A percentile compares a stretch with the other conserved stretches of the same genome.
phyloP scores from a whole-genome alignment of 2,329 filamentous ascomycete genomes.

The Ophiocordyceps polyrhachis-furcata region DNA sequence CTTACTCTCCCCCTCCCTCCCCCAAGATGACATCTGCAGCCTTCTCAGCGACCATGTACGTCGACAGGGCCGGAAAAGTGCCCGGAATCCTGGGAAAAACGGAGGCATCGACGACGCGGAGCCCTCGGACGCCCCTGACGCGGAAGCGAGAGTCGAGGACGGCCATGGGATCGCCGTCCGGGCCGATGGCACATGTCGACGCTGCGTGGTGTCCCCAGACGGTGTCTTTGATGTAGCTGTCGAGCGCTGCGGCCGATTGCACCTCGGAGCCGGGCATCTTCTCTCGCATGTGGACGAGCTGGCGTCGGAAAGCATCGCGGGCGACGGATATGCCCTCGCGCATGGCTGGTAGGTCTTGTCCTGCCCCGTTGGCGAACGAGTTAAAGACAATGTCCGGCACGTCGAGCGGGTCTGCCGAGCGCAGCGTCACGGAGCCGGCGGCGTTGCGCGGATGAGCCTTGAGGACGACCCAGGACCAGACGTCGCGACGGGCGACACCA shows the following conservation, averaged over 20 bases:
- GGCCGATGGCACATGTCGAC: slow-evolving; percentile 35
- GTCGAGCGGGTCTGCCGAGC: slow-evolving; percentile 42
- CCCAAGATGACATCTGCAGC: slow-evolving; percentile 15
- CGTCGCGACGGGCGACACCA: slow-evolving; percentile 11
- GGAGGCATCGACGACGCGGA: slow-evolving; percentile 40
- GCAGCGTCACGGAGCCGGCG: slow-evolving; percentile 42
- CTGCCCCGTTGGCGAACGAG: slow-evolving; percentile 31
- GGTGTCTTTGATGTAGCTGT: slow-evolving; percentile 25
- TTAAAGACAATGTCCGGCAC: slow-evolving; percentile 44
- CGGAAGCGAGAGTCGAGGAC: slow-evolving; percentile 35
- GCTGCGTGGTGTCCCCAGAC: slow-evolving; percentile 40
- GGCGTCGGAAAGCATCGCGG: slow-evolving; percentile 19
- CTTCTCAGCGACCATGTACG: slow-evolving; percentile 39
- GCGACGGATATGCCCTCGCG: slow-evolving; percentile 35
- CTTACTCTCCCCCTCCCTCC: not conserved
- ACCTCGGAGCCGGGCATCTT: slow-evolving; percentile 18
- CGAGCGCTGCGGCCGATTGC: slow-evolving; percentile 20
- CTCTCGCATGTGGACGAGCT: slow-evolving; percentile 5
- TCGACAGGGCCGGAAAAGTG: slow-evolving; percentile 27
- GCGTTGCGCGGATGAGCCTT: slow-evolving; percentile 45
- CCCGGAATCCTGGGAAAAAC: slow-evolving; percentile 32
- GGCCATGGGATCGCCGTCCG: slow-evolving; percentile 30
- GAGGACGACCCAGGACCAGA: slow-evolving; percentile 21
- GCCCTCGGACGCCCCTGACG: slow-evolving; percentile 30
- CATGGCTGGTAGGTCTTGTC: slow-evolving; percentile 31